phyloP scores from a whole-genome alignment of 2,329 filamentous ascomycete species.

The Curvularia lunata region DNA sequence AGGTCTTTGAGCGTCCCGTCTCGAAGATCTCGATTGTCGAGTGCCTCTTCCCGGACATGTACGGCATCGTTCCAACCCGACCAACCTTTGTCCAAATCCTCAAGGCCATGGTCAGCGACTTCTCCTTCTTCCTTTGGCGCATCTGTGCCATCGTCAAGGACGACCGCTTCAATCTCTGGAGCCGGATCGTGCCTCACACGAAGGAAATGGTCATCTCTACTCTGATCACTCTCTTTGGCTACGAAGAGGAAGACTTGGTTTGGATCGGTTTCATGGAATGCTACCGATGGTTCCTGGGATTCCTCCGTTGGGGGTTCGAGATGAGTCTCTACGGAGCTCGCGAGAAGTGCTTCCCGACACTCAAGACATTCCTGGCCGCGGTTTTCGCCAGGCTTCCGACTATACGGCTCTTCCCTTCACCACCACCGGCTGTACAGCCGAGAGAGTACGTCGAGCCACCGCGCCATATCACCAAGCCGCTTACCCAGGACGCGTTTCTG shows the following conservation, averaged over 20 bases:
- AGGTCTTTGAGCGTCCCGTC: background rate
- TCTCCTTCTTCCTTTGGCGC: background rate
- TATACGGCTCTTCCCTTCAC: too few species aligned
- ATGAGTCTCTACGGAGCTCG: background rate
- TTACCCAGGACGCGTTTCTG: too few species aligned
- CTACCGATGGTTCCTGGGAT: background rate
- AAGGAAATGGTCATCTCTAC: background rate
- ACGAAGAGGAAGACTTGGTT: background rate
- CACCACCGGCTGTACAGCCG: too few species aligned
- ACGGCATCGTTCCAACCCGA: background rate
- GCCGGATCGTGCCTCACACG: background rate
- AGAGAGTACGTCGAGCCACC: too few species aligned
- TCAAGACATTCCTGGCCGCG: too few species aligned
- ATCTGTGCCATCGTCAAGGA: background rate
- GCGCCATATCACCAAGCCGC: too few species aligned
- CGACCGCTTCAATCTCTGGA: background rate
- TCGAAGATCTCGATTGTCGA: background rate
- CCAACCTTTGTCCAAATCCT: background rate
- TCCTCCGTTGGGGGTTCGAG: background rate
- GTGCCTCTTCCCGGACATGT: conserved; percentile 10
- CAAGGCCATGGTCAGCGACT: background rate
- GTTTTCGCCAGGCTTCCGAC: too few species aligned
- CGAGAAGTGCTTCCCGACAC: too few species aligned
- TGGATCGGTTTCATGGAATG: conserved; percentile 3
- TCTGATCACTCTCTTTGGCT: background rate